Evolutionary conservation across 179 eudicot genomes (phyloP), one percentile per base, ranked within the genome.

Genomic region (Silene coronaria): DNA sequence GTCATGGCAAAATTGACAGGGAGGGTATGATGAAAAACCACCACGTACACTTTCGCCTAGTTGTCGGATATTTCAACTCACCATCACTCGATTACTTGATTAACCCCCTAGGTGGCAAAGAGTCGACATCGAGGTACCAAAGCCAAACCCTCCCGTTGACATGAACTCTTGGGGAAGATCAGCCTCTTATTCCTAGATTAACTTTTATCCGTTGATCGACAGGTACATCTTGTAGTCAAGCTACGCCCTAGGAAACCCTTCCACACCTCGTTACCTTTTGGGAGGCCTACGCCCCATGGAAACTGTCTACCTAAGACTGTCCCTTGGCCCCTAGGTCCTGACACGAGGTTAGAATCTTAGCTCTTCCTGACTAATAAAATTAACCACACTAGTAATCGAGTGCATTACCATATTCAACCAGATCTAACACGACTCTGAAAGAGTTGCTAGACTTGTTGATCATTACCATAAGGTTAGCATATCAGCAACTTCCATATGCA

Each of bases 131-230:
- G 59, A 17, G 59, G 59, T 53, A 17, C 21, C 1, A 34, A 34
- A 34, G 8, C 38, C 6, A 34, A 34, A 34, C 38, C 38, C 6
- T 34, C 38, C 38, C 38, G 38, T 34, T 8, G 38, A 34, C 59
- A 17, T 53, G 12, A 53, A 53, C 59, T 53, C 59, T 13, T 53
- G 1, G 59, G 59, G 38, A 64, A 64, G 69, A 64, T 64, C 69
- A 64, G 2, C 42, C 8, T 1, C 9, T 13, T 64, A 23, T 28
- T 3, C 16, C 69, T 64, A 27, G 45, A 66, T 24, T 66, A 10
- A 66, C 70, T 14, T 67, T 17, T 67, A 67, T 67, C 71, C 71
- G 19, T 38, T 67, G 27, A 36, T 26, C 27, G 55, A n/a, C n/a
- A n/a, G n/a, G n/a, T n/a, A n/a, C n/a, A n/a, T n/a, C n/a, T n/a